These are phyloP conservation scores for Macrocybe gigantea DNA, from an alignment of 768 basidiomycete species.

Conservation along the genomic window DNA sequence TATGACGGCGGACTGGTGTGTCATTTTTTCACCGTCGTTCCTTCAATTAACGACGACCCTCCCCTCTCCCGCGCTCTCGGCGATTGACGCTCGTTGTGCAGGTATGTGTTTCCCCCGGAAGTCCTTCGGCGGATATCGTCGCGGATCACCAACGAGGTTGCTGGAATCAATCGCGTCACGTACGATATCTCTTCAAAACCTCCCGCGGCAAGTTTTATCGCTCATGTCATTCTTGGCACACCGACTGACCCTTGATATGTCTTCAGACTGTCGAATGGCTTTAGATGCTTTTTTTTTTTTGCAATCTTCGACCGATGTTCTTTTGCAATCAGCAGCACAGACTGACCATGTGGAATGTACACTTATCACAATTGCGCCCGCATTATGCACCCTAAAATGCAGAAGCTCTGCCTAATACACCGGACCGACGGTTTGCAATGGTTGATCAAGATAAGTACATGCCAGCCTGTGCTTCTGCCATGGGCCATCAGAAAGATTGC, in stretches of 20 bases:
- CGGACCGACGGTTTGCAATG: too few species aligned
- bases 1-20: constrained; percentile 98
- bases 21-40: constrained; percentile 5
- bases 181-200: constrained; percentile 98
- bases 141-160: constrained; percentile 95
- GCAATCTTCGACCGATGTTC: too few species aligned
- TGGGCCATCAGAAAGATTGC: too few species aligned
- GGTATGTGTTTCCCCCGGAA: constrained; percentile 94
- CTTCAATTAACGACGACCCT: not conserved
- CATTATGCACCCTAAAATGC: too few species aligned
- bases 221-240: constrained; percentile 2
- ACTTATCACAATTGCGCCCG: too few species aligned
- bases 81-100: constrained; percentile 23
- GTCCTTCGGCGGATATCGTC: constrained; percentile 90
- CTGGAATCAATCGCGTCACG: constrained; percentile 93
- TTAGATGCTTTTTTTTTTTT: constrained; percentile 13
- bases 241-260: constrained; percentile 8
- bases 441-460: too few species aligned
- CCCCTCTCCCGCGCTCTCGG: not conserved
- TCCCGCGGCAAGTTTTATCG: constrained; percentile 60
- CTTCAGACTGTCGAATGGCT: constrained; percentile 46
- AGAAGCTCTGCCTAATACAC: too few species aligned
- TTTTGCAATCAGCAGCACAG: too few species aligned
- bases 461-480: too few species aligned
- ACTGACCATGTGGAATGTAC: too few species aligned